These are phyloP conservation scores for Chytriomyces confervae DNA, from an alignment of 192 early-diverging fungal species.

Conservation along the genomic window DNA sequence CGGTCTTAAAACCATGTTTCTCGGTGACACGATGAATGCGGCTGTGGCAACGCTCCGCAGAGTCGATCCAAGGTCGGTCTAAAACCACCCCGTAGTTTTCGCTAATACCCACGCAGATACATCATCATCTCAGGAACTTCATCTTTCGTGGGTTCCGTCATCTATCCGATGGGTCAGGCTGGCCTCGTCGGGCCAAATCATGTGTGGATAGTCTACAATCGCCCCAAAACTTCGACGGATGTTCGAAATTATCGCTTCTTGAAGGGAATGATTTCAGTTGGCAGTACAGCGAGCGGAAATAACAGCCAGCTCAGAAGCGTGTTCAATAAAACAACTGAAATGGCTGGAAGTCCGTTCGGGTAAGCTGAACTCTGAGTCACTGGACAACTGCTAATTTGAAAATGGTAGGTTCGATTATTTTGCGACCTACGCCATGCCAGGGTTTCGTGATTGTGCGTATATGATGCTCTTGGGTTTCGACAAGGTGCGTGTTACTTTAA, in stretches of 20 bases:
- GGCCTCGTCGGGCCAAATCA: not conserved
- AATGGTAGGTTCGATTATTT: too few relatives aligned
- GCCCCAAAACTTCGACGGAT: not conserved
- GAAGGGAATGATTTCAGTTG: not conserved
- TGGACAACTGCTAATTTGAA: not conserved
- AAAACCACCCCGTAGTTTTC: too few relatives aligned
- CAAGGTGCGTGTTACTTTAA: not conserved
- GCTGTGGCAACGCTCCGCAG: too few relatives aligned
- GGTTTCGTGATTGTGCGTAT: not conserved
- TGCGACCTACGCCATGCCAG: too few relatives aligned
- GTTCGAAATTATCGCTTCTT: not conserved
- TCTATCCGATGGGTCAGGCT: not conserved
- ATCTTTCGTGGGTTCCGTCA: not conserved
- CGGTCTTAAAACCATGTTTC: too few relatives aligned
- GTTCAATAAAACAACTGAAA: not conserved
- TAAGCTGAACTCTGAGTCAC: not conserved
- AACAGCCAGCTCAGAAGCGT: not conserved
- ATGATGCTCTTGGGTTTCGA: slow-evolving; percentile 23
- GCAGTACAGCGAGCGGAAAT: not conserved
- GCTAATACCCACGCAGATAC: not conserved
- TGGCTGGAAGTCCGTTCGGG: not conserved
- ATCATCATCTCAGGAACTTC: not conserved
- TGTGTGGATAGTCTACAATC: not conserved
- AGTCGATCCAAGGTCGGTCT: too few relatives aligned
- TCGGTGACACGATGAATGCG: too few relatives aligned